Conservation (phyloP, 257 asterid species). For the Petunia secreta region DNA sequence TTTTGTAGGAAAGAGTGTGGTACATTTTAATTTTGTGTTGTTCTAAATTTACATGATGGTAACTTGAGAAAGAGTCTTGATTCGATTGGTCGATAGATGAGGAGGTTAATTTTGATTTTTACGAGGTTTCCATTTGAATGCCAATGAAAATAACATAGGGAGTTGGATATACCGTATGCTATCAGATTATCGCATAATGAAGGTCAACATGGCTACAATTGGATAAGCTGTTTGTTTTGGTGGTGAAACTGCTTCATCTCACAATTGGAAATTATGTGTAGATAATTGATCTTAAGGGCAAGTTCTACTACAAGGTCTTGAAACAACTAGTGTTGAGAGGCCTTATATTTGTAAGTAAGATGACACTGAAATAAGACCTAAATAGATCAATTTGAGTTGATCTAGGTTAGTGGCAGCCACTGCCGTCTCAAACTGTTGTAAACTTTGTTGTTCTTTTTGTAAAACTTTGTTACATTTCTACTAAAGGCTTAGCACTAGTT, state of each 20-base stretch:
- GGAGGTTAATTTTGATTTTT: neutral
- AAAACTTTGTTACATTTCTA: too few species aligned
- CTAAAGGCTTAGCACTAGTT: neutral
- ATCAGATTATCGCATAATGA: neutral
- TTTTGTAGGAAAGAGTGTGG: neutral
- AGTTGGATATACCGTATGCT: neutral
- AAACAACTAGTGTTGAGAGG: neutral
- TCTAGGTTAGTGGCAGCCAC: neutral
- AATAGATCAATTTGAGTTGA: neutral
- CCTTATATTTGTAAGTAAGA: neutral
- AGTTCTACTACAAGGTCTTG: neutral
- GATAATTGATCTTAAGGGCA: neutral
- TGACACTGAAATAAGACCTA: neutral
- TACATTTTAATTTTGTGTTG: neutral
- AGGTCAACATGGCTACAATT: neutral
- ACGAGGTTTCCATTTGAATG: neutral
- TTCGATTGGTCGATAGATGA: neutral
- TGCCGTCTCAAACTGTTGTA: neutral
- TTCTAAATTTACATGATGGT: neutral
- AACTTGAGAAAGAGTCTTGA: neutral
- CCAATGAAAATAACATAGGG: neutral
- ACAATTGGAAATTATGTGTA: neutral
- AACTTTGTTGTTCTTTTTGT: neutral
- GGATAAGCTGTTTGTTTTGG: constrained; percentile 6
- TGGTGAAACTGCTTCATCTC: constrained; percentile 4